Conservation (phyloP, 2,329 filamentous ascomycete genomes). For the Aspergillus calidoustus region DNA sequence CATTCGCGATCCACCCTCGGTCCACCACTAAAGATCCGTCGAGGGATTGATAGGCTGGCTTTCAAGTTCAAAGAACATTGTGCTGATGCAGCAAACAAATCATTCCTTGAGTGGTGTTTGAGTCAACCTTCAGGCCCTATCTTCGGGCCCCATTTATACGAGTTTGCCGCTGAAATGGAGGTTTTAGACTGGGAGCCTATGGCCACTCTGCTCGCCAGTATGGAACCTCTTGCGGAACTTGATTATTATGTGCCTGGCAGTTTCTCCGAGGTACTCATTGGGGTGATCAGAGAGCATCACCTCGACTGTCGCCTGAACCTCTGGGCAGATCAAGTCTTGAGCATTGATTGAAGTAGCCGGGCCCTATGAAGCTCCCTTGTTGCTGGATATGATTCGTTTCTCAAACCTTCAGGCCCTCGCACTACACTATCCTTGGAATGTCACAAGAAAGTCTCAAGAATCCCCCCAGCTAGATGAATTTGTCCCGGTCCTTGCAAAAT, state of each 20-base stretch:
- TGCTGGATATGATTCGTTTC: neutral
- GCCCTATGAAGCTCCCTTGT: neutral
- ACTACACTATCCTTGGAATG: neutral
- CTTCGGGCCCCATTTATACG: too few species aligned
- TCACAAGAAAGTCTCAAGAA: neutral
- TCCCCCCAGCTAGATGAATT: too few species aligned
- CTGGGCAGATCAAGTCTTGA: neutral
- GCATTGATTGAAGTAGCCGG: neutral
- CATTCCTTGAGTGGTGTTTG: too few species aligned
- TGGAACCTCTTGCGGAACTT: neutral
- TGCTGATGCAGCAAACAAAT: too few species aligned
- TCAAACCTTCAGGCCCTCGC: neutral
- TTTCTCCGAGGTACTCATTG: neutral
- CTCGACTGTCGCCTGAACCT: neutral
- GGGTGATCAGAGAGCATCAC: neutral
- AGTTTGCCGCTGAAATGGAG: too few species aligned
- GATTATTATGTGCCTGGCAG: neutral
- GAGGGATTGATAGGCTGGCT: too few species aligned
- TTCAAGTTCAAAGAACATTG: too few species aligned
- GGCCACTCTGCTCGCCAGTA: neutral
- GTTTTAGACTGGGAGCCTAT: neutral
- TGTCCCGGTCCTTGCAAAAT: too few species aligned
- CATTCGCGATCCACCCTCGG: too few species aligned
- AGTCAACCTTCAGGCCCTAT: neutral
- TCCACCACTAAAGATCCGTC: too few species aligned